Base-by-base conservation (phyloP, 2,329 filamentous ascomycete species). In the Karstenula rhodostoma region DNA sequence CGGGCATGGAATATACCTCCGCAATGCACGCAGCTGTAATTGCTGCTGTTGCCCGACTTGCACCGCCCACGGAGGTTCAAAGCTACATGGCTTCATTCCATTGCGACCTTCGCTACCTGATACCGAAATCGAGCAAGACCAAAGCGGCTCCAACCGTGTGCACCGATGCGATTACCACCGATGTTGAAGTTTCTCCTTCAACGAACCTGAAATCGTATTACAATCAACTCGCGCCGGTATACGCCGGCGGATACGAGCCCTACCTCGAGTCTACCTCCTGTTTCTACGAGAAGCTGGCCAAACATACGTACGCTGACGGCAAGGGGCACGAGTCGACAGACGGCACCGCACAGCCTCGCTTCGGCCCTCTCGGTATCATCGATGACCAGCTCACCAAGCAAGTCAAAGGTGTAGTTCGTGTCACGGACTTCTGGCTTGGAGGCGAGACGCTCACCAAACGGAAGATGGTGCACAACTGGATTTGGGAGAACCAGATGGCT, bases 31-130 rank as follows among this genome's bases (percentile, higher is more conserved):
- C 68, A 5, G 67, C 67, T 8, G 55, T 71, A 15, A 63, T 71
- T 32, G 59, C 56, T 15, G 52, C 67, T 25, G 58, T 67, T 9
- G 60, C 56, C 15, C 65, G 64, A 44, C 56, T 68, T 27, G 64
- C 58, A 22, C 60, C 61, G 8, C 60, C 64, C 23, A 43, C 59
- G 1, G 60, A 69, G 57, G 40, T 58, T 1, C 56, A 54, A 27
- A 68, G 65, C 47, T 71, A 68, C 58, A 67, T 71, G 63, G 68
- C 68, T 6, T 71, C 68, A 1, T 71, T 64, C 56, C 68, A 71
- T 58, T 68, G 57, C 60, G 68, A 71, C 22, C 66, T 71, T 19
- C 68, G 68, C 46, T 54, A 23, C 33, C 59, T 69, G 27, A 69
- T 71, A 15, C 61, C 61, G 19, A 62, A 71, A 32, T 57, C 57